Conservation (phyloP, 805 yeast genomes). For the Saturnispora halmiae region DNA sequence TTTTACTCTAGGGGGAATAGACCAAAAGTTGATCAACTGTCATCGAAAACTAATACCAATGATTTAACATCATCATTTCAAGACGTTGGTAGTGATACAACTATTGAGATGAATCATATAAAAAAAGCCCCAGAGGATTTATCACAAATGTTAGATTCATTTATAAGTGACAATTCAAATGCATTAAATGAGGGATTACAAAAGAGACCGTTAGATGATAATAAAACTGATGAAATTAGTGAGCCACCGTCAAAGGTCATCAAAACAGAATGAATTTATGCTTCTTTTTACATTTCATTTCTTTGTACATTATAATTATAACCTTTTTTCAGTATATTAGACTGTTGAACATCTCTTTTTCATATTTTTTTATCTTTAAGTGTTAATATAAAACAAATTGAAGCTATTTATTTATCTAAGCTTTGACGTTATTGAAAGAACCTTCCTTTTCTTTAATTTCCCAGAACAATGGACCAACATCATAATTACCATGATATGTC, state of each 20-base stretch:
- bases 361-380: too few species aligned
- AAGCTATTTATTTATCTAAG: conserved; percentile 19
- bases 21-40: background rate
- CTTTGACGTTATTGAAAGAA: conserved; percentile 76
- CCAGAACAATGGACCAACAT: conserved; percentile 88
- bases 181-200: conserved; percentile 6
- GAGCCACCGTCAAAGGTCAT: conserved; percentile 2
- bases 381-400: background rate
- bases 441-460: conserved; percentile 80
- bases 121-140: conserved; percentile 6
- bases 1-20: conserved; percentile 5
- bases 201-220: conserved; percentile 5
- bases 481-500: conserved; percentile 91
- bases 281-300: background rate
- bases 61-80: background rate
- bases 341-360: too few species aligned
- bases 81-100: background rate
- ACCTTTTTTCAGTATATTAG: too few species aligned
- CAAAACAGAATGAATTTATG: conserved; percentile 2
- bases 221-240: background rate
- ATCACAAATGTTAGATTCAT: conserved; percentile 8
- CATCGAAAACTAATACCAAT: background rate
- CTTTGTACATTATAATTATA: conserved; percentile 2
- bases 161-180: conserved; percentile 10
- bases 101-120: background rate